Evolutionary conservation across 2,329 filamentous ascomycete species (phyloP), one percentile per base, ranked within the genome.

Genomic region (Hypoxylon sp.): DNA sequence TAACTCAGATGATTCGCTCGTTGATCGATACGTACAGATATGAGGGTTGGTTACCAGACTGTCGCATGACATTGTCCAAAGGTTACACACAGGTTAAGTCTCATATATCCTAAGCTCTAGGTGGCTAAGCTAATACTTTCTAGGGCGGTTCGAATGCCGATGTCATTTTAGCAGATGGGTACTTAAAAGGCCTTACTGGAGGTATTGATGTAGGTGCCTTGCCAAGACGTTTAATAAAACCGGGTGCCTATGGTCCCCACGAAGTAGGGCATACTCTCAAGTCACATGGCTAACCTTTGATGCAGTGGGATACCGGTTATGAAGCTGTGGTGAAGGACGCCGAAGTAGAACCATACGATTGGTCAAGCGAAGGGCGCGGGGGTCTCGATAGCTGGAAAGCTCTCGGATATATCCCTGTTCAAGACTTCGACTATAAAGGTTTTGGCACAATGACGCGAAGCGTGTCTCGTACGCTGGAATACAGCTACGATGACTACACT

Each of bases 401-500:
- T 0, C 75, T 90, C 0, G 81, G 84, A 1, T 92, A 90, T 65
- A 87, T 92, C 9, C 88, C 89, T 0, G 80, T 80, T 0, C 78
- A 87, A 49, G 86, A 91, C 55, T 83, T 83, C 45, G 88, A 91
- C 67, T 74, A 75, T 66, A 75, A 75, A 49, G 87, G 86, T 2
- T 80, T 83, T n/a, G 88, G 88, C 0, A 83, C 84, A 0, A 80
- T 88, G 67, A 90, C 88, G 0, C 78, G 89, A 5, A 86, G 81
- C 55, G 80, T 91, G 17, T 90, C 85, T 1, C 78, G 89, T 5
- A 91, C 88, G 0, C 79, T 91, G 0, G 89, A 91, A 67, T 92
- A 92, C 66, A 82, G 86, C 5, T 91, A 91, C 69, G 84, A 91
- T 57, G 89, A 91, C 70, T 92, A 83, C 62, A 84, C 82, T 57